Evolutionary conservation across 2,329 filamentous ascomycete genomes (phyloP).

Genomic region (Chalara sp.): DNA sequence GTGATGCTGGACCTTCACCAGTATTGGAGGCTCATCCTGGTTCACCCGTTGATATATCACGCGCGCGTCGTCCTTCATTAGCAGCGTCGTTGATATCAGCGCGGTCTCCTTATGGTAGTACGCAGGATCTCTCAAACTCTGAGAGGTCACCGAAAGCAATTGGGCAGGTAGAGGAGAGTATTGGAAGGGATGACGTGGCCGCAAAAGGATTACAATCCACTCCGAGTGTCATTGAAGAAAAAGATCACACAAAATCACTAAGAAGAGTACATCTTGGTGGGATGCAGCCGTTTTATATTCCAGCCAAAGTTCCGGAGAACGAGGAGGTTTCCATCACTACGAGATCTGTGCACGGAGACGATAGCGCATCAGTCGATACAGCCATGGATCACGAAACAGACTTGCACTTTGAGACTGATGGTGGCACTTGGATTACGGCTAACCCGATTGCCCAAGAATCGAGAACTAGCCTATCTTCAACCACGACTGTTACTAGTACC

Average conservation of each 20-base stretch:
- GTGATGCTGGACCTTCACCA: conserved; percentile 21
- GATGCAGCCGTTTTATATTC: conserved; percentile 20
- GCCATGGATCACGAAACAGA: conserved; percentile 19
- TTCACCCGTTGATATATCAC: conserved; percentile 23
- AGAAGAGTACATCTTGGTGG: conserved; percentile 12
- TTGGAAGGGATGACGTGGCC: conserved; percentile 26
- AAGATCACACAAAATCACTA: conserved; percentile 5
- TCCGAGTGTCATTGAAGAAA: conserved; percentile 7
- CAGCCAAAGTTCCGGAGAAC: conserved; percentile 23
- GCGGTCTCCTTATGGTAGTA: conserved; percentile 18
- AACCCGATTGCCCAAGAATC: conserved; percentile 19
- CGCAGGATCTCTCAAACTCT: conserved; percentile 17
- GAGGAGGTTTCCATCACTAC: conserved; percentile 13
- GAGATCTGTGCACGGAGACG: conserved; percentile 4
- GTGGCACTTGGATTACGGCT: conserved; percentile 22
- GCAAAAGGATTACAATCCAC: conserved; percentile 17
- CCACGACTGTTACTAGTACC: conserved; percentile 16
- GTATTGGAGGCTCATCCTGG: conserved; percentile 26
- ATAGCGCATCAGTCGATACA: conserved; percentile 15
- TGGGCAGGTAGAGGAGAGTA: conserved; percentile 20
- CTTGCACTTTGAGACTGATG: conserved; percentile 21
- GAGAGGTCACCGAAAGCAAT: conserved; percentile 14
- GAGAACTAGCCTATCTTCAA: conserved; percentile 19
- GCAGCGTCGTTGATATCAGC: conserved; percentile 16
- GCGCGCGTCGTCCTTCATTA: conserved; percentile 19